Conservation (phyloP, 192 early-diverging fungal species). For the Kickxella alabastrina region DNA sequence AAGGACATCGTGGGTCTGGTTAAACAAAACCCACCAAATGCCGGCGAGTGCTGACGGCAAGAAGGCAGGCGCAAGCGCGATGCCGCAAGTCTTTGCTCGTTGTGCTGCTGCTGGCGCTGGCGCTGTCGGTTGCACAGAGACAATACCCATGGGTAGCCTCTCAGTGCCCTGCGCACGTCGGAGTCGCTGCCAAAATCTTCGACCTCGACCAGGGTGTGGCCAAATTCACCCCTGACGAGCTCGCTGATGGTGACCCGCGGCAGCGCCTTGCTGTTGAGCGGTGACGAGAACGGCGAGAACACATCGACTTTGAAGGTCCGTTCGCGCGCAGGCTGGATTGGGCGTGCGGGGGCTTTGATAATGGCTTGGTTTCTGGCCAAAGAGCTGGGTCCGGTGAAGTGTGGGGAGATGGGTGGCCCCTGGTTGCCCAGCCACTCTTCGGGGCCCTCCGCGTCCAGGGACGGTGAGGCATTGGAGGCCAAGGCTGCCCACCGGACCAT, state of each 20-base stretch:
- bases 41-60: neutral
- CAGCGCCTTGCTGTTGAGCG: conserved; percentile 6
- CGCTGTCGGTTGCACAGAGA: neutral
- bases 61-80: conserved; percentile 13
- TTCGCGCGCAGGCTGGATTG: too few species aligned
- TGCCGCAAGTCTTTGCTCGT: too few species aligned
- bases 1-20: conserved; percentile 25
- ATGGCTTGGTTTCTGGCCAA: too few species aligned
- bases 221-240: neutral
- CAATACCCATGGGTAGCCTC: conserved; percentile 12
- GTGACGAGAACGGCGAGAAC: conserved; percentile 26
- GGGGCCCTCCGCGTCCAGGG: neutral
- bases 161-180: neutral
- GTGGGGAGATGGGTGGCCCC: conserved; percentile 37
- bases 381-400: conserved; percentile 27
- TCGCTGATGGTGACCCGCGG: conserved; percentile 22
- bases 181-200: neutral
- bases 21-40: neutral
- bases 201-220: neutral
- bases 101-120: neutral
- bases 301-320: conserved; percentile 14
- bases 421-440: conserved; percentile 40
- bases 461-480: neutral
- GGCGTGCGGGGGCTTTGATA: too few species aligned
- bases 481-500: conserved; percentile 10